A percentile compares a stretch with the other conserved stretches of the same genome.
Conservation (phyloP, 805 yeast species). For the Saccharomycopsis sp. region DNA sequence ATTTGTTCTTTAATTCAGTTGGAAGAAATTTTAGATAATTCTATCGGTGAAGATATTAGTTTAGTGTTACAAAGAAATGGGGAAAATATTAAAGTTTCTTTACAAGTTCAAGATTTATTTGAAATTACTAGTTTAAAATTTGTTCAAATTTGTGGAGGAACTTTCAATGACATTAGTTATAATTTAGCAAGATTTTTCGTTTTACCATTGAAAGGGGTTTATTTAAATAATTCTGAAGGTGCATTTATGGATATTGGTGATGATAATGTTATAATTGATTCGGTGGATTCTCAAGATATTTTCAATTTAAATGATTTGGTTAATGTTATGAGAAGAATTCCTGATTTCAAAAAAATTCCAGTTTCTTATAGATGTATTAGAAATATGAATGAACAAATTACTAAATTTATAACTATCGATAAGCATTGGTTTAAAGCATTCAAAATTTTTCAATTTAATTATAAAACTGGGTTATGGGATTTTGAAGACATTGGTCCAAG, state of each 20-base stretch:
- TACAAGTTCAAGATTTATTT: conserved; percentile 21
- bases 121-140: conserved; percentile 20
- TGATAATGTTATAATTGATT: conserved; percentile 21
- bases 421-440: conserved; percentile 22
- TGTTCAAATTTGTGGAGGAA: conserved; percentile 21
- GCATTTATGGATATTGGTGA: conserved; percentile 22
- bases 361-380: conserved; percentile 20
- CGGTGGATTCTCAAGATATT: conserved; percentile 18
- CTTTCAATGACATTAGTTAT: conserved; percentile 22
- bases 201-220: conserved; percentile 21
- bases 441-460: conserved; percentile 21
- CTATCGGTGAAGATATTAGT: conserved; percentile 17
- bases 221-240: conserved; percentile 19
- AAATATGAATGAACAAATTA: conserved; percentile 21
- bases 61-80: conserved; percentile 22
- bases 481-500: conserved; percentile 21
- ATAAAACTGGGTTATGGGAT: conserved; percentile 22
- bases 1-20: conserved; percentile 22
- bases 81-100: conserved; percentile 20
- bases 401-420: conserved; percentile 21
- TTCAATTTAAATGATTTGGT: conserved; percentile 21
- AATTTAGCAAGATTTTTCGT: conserved; percentile 22
- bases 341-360: conserved; percentile 21
- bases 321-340: conserved; percentile 20
- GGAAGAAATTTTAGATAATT: conserved; percentile 22